Conservation (phyloP, 148 eudicot genomes). For the Silene conica region DNA sequence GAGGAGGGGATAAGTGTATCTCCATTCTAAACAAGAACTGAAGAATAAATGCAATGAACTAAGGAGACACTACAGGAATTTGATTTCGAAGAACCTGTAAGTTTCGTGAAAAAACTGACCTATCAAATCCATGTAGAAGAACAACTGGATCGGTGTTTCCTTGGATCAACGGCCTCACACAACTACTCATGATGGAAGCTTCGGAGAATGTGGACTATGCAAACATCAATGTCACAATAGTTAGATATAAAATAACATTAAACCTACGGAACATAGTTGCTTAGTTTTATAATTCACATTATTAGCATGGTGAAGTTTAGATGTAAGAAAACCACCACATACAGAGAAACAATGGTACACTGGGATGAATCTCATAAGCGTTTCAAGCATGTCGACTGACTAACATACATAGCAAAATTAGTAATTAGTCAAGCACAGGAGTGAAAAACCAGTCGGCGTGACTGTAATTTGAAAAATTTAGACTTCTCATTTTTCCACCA, state of each 20-base stretch:
- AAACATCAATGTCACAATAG: background rate
- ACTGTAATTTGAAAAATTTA: no score
- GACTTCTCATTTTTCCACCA: background rate
- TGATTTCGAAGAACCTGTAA: background rate
- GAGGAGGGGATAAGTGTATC: slow-evolving; percentile 79
- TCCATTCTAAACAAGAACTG: slow-evolving; percentile 99
- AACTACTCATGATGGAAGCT: slow-evolving; percentile 69
- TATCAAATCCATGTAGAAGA: slow-evolving; percentile 93
- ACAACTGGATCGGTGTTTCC: slow-evolving; percentile 57
- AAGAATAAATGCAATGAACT: slow-evolving; percentile 48
- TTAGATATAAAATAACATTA: background rate
- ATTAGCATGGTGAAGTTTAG: no score
- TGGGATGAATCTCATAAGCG: no score
- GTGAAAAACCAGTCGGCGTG: no score
- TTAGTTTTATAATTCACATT: no score
- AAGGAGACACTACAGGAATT: slow-evolving; percentile 17
- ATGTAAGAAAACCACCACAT: no score
- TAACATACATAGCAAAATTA: no score
- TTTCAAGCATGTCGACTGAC: no score
- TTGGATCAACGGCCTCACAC: slow-evolving; percentile 59
- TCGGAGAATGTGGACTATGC: slow-evolving; percentile 46
- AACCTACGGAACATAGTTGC: background rate
- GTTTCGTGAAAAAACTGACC: slow-evolving; percentile 35
- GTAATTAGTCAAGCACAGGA: no score
- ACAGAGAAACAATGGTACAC: no score